Percentiles rank a stretch among this genome's conserved stretches.
Conservation (phyloP, 441 rosid species). For the Biscutella laevigata region DNA sequence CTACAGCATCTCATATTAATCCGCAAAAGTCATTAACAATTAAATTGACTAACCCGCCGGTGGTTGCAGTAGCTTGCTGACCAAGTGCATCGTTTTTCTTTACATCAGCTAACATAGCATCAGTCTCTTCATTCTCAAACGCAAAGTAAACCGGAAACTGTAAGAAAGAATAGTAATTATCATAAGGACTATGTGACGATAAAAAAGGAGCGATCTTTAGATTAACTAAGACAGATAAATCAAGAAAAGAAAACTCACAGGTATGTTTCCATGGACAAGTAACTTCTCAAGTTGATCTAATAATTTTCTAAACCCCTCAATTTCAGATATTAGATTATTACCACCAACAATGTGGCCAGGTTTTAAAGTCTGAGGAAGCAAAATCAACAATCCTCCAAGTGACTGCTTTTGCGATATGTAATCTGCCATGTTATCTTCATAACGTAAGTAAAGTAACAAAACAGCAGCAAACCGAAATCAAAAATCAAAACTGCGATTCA, state of each 20-base stretch:
- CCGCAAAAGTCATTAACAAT: not conserved
- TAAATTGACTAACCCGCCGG: slow-evolving; percentile 81
- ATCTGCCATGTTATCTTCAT: slow-evolving; percentile 34
- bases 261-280: slow-evolving; percentile 61
- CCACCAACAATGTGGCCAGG: slow-evolving; percentile 34
- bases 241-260: slow-evolving; percentile 60
- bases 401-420: slow-evolving; percentile 58
- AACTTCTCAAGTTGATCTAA: slow-evolving; percentile 62
- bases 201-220: not conserved
- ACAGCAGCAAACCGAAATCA: not conserved
- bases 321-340: slow-evolving; percentile 25
- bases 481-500: slow-evolving; percentile 6
- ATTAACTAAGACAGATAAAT: not conserved
- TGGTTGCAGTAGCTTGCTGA: slow-evolving; percentile 91
- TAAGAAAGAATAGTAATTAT: not conserved
- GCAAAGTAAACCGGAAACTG: slow-evolving; percentile 98
- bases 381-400: slow-evolving; percentile 74
- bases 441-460: too few species aligned
- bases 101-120: slow-evolving; percentile 67
- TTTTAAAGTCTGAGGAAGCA: slow-evolving; percentile 66
- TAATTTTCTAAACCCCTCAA: slow-evolving; percentile 31
- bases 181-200: not conserved
- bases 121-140: slow-evolving; percentile 80
- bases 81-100: slow-evolving; percentile 79
- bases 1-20: not conserved